phyloP scores from a whole-genome alignment of 179 eudicot species.

The Beta corolliflora region DNA sequence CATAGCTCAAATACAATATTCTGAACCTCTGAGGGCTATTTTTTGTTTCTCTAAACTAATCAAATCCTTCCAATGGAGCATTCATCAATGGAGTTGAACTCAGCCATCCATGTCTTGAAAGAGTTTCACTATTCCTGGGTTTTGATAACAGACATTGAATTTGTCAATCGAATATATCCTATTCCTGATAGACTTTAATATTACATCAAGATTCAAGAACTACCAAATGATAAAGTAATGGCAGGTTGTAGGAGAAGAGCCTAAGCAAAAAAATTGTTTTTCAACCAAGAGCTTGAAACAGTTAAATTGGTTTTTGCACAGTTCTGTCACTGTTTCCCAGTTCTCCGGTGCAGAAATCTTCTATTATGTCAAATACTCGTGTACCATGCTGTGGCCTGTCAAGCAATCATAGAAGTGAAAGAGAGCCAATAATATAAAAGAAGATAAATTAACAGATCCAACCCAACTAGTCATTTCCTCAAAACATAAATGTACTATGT shows the following conservation, averaged over 20 bases:
- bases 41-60: background rate
- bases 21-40: background rate
- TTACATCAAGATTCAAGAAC: constrained; percentile 5
- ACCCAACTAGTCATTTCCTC: background rate
- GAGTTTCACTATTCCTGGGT: background rate
- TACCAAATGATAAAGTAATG: background rate
- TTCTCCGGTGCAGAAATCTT: constrained; percentile 82
- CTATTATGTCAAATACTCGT: constrained; percentile 87
- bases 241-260: background rate
- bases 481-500: background rate
- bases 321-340: constrained; percentile 47
- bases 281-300: background rate
- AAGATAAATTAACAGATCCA: background rate
- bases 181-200: background rate
- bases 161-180: background rate
- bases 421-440: background rate
- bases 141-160: background rate
- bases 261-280: too few species aligned
- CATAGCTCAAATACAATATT: background rate
- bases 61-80: background rate
- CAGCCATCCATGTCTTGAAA: background rate
- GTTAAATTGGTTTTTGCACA: background rate
- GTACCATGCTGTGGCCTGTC: constrained; percentile 94
- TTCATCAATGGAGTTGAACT: background rate
- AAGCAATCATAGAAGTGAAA: constrained; percentile 6